Base-by-base conservation (phyloP, 2,329 filamentous ascomycete species). In the Chaetoscypha palmicola region DNA sequence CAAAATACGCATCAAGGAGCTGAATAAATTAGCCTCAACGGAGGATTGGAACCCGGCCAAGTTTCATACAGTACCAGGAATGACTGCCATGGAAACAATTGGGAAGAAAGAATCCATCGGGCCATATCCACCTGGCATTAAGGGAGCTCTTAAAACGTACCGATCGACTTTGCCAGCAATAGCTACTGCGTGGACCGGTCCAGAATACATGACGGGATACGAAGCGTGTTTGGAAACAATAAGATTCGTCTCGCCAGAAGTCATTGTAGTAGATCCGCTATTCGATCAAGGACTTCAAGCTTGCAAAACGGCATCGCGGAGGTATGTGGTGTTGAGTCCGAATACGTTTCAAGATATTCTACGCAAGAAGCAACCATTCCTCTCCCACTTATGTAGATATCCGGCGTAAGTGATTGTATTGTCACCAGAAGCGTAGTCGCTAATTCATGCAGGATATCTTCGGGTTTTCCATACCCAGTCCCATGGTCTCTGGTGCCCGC, bases 401-500 rank as follows among this genome's bases (percentile, higher is more conserved):
- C 66, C 66, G 1, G 52, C 58, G 66, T 68, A 49, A 55, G 65
- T 64, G 36, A 35, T 2, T 7, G 10, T 9, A 16, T 35, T 24
- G 31, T 50, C 26, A 8, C 32, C 1, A 8, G 10, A 16, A 17
- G 12, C 12, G 22, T 64, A 62, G 9, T 68, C 9, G 23, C 36
- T 47, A 10, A 42, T 24, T 36, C 32, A 8, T 16, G 4, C 14
- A 71, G 70, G 10, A 62, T 67, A 0, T 66, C 65, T 11, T 70
- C 71, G 0, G 68, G 63, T 3, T 69, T 66, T 22, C 52, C 64
- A 0, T 74, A 66, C 43, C 72, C 71, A 3, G 58, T 75, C 0
- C 71, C 71, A 1, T 67, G 59, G 62, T 58, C 62, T 34, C 53
- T 66, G 1, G 59, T 71, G 10, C 66, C 66, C 1, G 45, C 65